Evolutionary conservation across 441 rosid species (phyloP), one percentile per base, ranked within the genome.

Genomic region (Populus hybrid): DNA sequence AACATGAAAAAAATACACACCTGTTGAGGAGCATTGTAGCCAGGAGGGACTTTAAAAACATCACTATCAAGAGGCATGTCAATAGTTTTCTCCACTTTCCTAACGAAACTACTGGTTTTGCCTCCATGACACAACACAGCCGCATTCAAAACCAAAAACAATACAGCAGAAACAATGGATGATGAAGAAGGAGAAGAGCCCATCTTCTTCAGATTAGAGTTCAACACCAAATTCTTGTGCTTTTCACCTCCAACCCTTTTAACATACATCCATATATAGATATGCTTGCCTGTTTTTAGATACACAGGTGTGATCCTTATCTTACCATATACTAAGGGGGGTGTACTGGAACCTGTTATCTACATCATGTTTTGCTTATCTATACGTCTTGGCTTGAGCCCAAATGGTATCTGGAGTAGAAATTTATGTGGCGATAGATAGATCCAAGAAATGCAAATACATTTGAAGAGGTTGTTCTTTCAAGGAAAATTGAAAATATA

Each of bases 21-120:
- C 94, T 95, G 98, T 72, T 95, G 95, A 59, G 98, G 99, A 81
- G 99, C 98, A 88, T 95, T 95, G 69, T 90, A 88, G 4, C 97
- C 98, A 46, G 88, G 87, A 83, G 95, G 96, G 59, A 87, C 88
- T 14, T 75, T 69, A 70, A 95, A 95, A 20, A 90, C 95, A 79
- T 93, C 99, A 46, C 95, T 90, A 70, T 90, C 88, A 66, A 92
- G 87, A 74, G 98, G 95, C 95, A 94, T 91, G 78, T 89, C 98
- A 24, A 77, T 6, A 34, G 88, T 72, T 67, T 84, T 79, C 69
- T 87, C 91, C 24, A 78, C 72, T 69, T 84, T 87, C 78, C 98
- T 89, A 42, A 89, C 91, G 69, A 83, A 93, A 7, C 69, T 79
- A 81, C 99, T 88, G 32, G 98, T 95, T 74, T 20, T 81, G 76